Evolutionary conservation across 192 early-diverging fungal species (phyloP), one percentile per base, ranked within the genome.

Genomic region (Linnemannia hyalina): DNA sequence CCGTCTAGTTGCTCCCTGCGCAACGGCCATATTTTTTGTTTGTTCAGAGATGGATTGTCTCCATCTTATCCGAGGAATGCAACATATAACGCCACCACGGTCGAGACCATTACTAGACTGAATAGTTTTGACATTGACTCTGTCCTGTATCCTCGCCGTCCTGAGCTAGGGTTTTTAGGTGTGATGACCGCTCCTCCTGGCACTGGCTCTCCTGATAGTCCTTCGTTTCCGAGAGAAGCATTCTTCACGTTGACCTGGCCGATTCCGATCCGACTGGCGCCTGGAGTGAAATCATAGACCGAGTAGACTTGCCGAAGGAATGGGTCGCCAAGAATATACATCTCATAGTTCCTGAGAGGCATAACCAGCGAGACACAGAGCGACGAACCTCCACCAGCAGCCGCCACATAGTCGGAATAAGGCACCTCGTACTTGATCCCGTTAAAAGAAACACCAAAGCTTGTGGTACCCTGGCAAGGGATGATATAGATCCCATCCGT

Each of bases 311-410:
- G 77, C 20, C 77, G 65, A 69, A 78, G 38, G 38, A 78, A 78
- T 1, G 77, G 77, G 32, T 78, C 69, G 11, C 77, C 77, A n/a
- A 78, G 77, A 68, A 78, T 78, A n/a, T 78, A 78, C 77, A 78
- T 78, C 38, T 78, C 77, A 26, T 78, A 78, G 38, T 71, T 57
- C 6, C 77, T 69, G 8, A 72, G 52, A 52, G 77, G 77, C 77
- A 78, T 78, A 23, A 78, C 69, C 22, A 78, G 42, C 36, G 77
- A 78, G 46, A 78, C 77, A 57, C 77, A 78, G n/a, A 47, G 47
- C 7, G 77, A 55, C 47, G 68, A 55, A 57, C 69, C 77, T 1
- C 22, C 77, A 32, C 63, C 63, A 20, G 32, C 47, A 10, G 36
- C 36, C 18, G 77, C 52, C 1, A 78, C 47, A 41, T 57, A 78